Conservation (phyloP, 1,139 yeast species). For the Debaryomyces fabryi region DNA sequence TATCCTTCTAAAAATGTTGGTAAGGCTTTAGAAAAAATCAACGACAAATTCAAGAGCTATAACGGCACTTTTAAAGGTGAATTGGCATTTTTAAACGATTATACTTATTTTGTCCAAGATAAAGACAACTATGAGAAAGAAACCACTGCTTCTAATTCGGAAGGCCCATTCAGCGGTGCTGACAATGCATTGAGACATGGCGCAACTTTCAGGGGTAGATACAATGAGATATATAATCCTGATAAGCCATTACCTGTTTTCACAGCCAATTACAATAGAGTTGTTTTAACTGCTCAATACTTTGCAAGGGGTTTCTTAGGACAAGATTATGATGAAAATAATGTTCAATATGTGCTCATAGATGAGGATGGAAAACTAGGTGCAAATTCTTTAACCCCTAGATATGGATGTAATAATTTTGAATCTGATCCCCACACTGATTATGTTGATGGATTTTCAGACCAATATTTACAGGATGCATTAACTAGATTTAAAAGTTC, state of each 20-base stretch:
- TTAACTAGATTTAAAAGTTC: slow-evolving; percentile 35
- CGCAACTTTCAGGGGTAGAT: slow-evolving; percentile 31
- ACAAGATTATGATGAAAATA: slow-evolving; percentile 19
- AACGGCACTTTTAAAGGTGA: slow-evolving; percentile 24
- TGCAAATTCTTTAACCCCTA: slow-evolving; percentile 32
- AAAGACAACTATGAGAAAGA: slow-evolving; percentile 31
- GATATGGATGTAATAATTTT: slow-evolving; percentile 26
- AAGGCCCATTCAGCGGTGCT: slow-evolving; percentile 28
- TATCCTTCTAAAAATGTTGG: slow-evolving; percentile 34
- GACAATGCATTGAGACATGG: slow-evolving; percentile 29
- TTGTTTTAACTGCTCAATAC: slow-evolving; percentile 31
- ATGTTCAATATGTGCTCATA: slow-evolving; percentile 23
- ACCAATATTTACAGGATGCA: slow-evolving; percentile 21
- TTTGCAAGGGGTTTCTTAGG: slow-evolving; percentile 36
- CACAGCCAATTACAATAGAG: slow-evolving; percentile 34
- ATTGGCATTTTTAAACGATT: slow-evolving; percentile 28
- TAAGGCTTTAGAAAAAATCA: slow-evolving; percentile 22
- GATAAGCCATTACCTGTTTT: slow-evolving; percentile 30
- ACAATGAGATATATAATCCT: slow-evolving; percentile 26
- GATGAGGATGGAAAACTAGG: slow-evolving; percentile 29
- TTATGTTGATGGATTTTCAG: slow-evolving; percentile 41
- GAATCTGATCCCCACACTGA: slow-evolving; percentile 21
- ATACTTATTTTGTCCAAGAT: slow-evolving; percentile 27
- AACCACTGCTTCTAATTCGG: slow-evolving; percentile 26
- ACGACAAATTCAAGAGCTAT: slow-evolving; percentile 24